phyloP scores from a whole-genome alignment of 352 stramenopile species.

The Phytophthora sojae region DNA sequence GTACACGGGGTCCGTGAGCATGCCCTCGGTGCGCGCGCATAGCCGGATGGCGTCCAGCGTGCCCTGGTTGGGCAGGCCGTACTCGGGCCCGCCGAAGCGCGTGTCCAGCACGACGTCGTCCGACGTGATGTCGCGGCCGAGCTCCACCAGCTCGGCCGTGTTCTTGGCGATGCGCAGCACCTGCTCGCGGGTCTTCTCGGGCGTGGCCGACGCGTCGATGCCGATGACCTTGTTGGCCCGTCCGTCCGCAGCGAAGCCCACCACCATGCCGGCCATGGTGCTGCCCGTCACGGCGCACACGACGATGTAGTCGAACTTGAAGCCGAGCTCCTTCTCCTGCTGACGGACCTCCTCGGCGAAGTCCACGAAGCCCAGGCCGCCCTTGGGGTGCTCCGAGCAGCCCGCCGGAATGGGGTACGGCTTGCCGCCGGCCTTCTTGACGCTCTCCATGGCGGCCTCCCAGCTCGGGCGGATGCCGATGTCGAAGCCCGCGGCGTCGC shows the following conservation, averaged over 20 bases:
- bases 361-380: conserved; percentile 42
- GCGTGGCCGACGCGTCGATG: conserved; percentile 44
- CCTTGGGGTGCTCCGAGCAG: conserved; percentile 47
- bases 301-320: conserved; percentile 49
- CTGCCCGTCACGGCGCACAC: conserved; percentile 48
- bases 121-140: conserved; percentile 38
- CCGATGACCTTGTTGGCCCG: conserved; percentile 49
- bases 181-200: conserved; percentile 45
- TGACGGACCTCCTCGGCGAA: conserved; percentile 44
- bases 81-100: conserved; percentile 42
- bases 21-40: conserved; percentile 43
- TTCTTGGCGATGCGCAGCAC: conserved; percentile 45
- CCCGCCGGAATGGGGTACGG: conserved; percentile 45
- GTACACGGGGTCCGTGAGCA: conserved; percentile 48
- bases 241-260: conserved; percentile 42
- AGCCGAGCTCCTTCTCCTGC: conserved; percentile 46
- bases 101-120: conserved; percentile 45
- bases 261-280: conserved; percentile 49
- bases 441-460: conserved; percentile 40
- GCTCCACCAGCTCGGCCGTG: conserved; percentile 41
- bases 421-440: conserved; percentile 47
- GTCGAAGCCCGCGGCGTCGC: conserved; percentile 38
- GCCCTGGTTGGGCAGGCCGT: conserved; percentile 43
- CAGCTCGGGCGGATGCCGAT: conserved; percentile 49
- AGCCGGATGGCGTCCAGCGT: conserved; percentile 46